These are phyloP conservation scores for Alloteropsis semialata DNA, from an alignment of 176 grass and related monocot species.

Conservation along the genomic window DNA sequence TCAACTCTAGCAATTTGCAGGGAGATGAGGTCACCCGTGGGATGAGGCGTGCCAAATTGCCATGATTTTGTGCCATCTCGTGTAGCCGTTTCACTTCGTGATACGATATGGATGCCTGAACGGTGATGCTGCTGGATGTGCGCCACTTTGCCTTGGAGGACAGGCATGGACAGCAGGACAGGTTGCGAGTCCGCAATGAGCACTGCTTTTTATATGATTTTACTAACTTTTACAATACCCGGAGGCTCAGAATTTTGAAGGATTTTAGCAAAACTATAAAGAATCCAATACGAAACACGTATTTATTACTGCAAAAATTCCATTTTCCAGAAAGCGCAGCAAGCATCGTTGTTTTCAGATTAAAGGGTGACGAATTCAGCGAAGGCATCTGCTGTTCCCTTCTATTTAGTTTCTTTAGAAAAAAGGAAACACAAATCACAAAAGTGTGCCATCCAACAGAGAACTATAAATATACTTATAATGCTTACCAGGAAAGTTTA, in stretches of 20 bases:
- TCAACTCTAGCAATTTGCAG: background rate
- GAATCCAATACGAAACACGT: background rate
- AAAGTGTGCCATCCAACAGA: background rate
- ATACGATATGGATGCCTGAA: background rate
- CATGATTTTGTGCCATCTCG: background rate
- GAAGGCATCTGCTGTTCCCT: background rate
- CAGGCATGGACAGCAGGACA: too few species aligned
- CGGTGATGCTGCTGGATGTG: background rate
- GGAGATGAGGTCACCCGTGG: too few species aligned
- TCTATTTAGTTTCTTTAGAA: too few species aligned
- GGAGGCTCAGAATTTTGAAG: too few species aligned
- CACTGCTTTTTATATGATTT: too few species aligned
- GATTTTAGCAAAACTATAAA: background rate
- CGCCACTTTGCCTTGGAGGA: background rate
- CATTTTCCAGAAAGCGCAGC: background rate
- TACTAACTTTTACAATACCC: background rate
- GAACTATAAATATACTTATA: background rate
- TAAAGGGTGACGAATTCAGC: background rate
- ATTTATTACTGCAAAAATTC: background rate
- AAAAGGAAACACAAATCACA: background rate
- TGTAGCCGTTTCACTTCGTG: background rate
- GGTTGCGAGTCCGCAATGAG: background rate
- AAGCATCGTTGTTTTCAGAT: background rate
- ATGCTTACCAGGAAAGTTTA: background rate
- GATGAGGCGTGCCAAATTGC: background rate